Evolutionary conservation across 2,329 filamentous ascomycete species (phyloP), one percentile per base, ranked within the genome.

Genomic region (Aspergillus jensenii): DNA sequence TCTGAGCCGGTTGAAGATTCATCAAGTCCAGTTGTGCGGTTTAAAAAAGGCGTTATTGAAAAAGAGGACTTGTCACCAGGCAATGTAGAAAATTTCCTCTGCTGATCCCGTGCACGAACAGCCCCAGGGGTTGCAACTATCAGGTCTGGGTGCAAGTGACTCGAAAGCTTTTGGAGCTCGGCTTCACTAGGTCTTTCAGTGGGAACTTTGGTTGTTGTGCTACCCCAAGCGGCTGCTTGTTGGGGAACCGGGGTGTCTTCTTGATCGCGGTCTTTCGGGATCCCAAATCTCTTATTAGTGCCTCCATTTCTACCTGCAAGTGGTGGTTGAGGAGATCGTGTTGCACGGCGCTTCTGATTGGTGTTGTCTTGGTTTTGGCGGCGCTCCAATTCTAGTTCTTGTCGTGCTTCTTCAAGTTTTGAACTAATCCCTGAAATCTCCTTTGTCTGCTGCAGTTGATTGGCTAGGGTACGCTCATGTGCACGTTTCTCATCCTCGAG

Each of bases 41-140:
- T 96, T 60, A 98, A 81, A 79, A 96, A 97, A 0, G 93, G 93
- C 0, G 93, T 98, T 62, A 97, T 91, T 4, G 92, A 96, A 74
- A 98, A 97, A 3, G 84, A 87, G 0, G 93, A 97, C 74, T 96
- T 97, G 69, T 96, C 91, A 31, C 90, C 91, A 5, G 90, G 79
- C 55, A 86, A 77, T 1, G 84, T 82, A 39, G 84, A 82, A 19
- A 86, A 83, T 27, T 79, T 73, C 48, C 79, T 82, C 55, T 81
- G 78, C 70, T 86, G 87, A 73, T 87, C 89, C 21, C 77, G 74
- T 47, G 71, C 63, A 39, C 71, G 68, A 45, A 77, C 70, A 46
- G 79, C 78, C 43, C 81, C 81, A 17, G 81, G 81, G 0, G 82
- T 84, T 45, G 79, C 79, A 63, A 84, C 81, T 9, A 74, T 77